Evolutionary conservation across 345 rosid genomes (phyloP), one percentile per base, ranked within the genome.

Genomic region (Salix udensis): DNA sequence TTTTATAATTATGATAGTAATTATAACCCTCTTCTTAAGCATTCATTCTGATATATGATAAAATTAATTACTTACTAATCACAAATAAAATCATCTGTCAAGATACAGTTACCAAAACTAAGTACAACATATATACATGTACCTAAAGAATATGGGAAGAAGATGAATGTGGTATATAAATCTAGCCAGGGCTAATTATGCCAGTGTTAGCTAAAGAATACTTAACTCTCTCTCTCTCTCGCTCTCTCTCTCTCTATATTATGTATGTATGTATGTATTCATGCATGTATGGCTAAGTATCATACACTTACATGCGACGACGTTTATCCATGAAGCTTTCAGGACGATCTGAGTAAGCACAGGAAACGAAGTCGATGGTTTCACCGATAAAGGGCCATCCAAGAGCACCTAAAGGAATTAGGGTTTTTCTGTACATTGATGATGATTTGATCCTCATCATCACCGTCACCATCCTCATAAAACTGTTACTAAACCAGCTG

Each of bases 331-430:
- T 84, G 91, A 96, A 96, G 80, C 84, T 84, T 80, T 96, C 98
- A 0, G 99, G 99, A 66, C 84, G 88, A 87, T 93, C 94, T 0
- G 98, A 86, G 85, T 86, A 92, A 67, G 97, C 98, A 82, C 84
- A 88, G 28, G 93, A 81, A 65, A 96, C 30, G 88, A 93, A 96
- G 75, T 96, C 97, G 21, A 96, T 82, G 76, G 98, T 91, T 84
- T 96, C 99, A 2, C 99, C 98, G 67, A 93, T 1, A 55, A 96
- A 67, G 36, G 99, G 99, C 97, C 96, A 93, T 61, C 99, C 98
- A 39, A 89, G 86, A 74, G 84, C 83, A 66, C 99, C 99, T 3
- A 76, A 78, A 67, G 98, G 99, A 81, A 88, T 87, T 39, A 76
- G 40, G 71, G 82, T 68, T 73, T 58, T 68, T 62, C 44, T 31